These are phyloP conservation scores for Chamaecrista fasciculata DNA, from an alignment of 306 rosid species.

Conservation along the genomic window DNA sequence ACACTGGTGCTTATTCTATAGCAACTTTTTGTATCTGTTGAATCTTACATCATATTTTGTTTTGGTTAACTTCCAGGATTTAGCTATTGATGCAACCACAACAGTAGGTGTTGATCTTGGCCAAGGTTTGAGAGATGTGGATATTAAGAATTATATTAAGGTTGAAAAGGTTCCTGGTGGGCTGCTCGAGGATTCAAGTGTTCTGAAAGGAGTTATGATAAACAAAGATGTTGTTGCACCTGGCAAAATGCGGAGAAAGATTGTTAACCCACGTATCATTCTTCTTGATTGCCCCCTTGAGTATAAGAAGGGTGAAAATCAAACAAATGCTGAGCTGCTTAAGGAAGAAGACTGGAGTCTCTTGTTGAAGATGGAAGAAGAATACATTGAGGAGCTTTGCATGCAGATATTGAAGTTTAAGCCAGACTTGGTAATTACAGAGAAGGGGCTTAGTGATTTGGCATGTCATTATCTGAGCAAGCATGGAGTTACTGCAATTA, in stretches of 20 bases:
- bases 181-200: slow-evolving; percentile 79
- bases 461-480: slow-evolving; percentile 82
- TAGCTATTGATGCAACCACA: slow-evolving; percentile 80
- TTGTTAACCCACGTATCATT: slow-evolving; percentile 69
- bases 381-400: slow-evolving; percentile 75
- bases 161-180: slow-evolving; percentile 94
- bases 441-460: slow-evolving; percentile 88
- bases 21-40: slow-evolving; percentile 1
- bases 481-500: slow-evolving; percentile 83
- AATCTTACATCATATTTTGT: slow-evolving; percentile 20
- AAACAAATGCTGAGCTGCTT: slow-evolving; percentile 80
- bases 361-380: slow-evolving; percentile 79
- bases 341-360: slow-evolving; percentile 84
- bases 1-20: not conserved
- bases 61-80: slow-evolving; percentile 48
- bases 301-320: slow-evolving; percentile 87
- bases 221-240: slow-evolving; percentile 85
- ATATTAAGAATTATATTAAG: slow-evolving; percentile 77
- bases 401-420: slow-evolving; percentile 77
- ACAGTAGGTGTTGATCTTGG: slow-evolving; percentile 82
- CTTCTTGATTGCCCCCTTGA: slow-evolving; percentile 86
- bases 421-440: slow-evolving; percentile 79
- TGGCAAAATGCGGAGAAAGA: slow-evolving; percentile 89
- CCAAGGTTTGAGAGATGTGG: slow-evolving; percentile 81
- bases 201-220: slow-evolving; percentile 85